These are phyloP conservation scores for Jackrogersella multiformis DNA, from an alignment of 495 filamentous ascomycete genomes.

Conservation along the genomic window DNA sequence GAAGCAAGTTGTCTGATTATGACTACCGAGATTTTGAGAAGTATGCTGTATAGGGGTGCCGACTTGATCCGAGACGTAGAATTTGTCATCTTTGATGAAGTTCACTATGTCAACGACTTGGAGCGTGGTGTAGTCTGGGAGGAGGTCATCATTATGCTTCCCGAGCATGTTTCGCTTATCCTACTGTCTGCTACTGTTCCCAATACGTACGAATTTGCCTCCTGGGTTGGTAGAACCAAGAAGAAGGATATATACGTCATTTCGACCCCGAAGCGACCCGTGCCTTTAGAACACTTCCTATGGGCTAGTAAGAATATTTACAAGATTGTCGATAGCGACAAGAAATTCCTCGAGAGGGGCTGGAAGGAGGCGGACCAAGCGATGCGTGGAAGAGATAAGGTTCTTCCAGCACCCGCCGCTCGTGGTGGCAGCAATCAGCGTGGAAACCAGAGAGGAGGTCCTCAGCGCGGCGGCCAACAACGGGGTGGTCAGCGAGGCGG, in stretches of 20 bases:
- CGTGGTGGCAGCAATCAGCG: constrained; percentile 63
- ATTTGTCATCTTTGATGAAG: constrained; percentile 98
- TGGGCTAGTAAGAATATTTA: constrained; percentile 92
- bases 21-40: constrained; percentile 97
- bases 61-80: constrained; percentile 97
- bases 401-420: constrained; percentile 58
- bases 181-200: constrained; percentile 95
- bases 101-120: constrained; percentile 98
- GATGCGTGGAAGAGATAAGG: constrained; percentile 81
- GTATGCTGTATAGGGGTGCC: constrained; percentile 97
- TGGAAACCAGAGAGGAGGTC: constrained; percentile 64
- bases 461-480: constrained; percentile 57
- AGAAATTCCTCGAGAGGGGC: constrained; percentile 85
- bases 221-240: constrained; percentile 97
- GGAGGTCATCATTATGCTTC: constrained; percentile 99
- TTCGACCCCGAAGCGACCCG: constrained; percentile 92
- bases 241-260: constrained; percentile 99
- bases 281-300: constrained; percentile 94
- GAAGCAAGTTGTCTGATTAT: constrained; percentile 99
- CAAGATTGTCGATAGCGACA: constrained; percentile 94
- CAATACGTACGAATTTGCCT: constrained; percentile 97
- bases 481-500: constrained; percentile 66
- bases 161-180: constrained; percentile 94
- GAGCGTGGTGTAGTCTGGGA: constrained; percentile 99
- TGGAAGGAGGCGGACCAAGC: constrained; percentile 94